Base-by-base conservation (phyloP, 208 protist genomes). In the Crithidia acanthocephali region DNA sequence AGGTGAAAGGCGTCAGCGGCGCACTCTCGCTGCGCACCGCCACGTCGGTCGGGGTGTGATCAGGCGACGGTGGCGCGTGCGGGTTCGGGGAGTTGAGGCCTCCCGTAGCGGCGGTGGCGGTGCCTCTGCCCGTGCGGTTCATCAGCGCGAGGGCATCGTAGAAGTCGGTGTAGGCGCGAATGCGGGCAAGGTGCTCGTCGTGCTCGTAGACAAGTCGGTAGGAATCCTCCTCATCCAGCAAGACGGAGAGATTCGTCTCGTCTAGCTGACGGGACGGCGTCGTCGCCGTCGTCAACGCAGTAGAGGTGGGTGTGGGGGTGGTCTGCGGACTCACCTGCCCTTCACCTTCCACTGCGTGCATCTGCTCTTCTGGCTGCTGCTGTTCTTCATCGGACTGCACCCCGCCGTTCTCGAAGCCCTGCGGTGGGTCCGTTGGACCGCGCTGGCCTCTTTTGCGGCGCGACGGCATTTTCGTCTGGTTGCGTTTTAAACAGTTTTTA, bases 211-310 rank as follows among this genome's bases (percentile, higher is more conserved):
- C 47, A 0, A 81, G 27, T 5, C 76, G 76, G 40, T 63, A 66
- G 5, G 76, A 77, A 60, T 77, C 64, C 32, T 81, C 76, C 28
- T 76, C 76, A 52, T 77, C 76, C 4, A 59, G 25, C 6, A 73
- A 61, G 35, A 71, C 72, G n/a, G 64, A 70, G 15, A 61, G 15
- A 25, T 20, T 27, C 1, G 64, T 37, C 9, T 55, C 58, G 16
- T 62, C 33, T 2, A 63, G 45, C 18, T 2, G 33, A 50, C 18
- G 16, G 9, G 30, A 2, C 3, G 30, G 33, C 9, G 30, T n/a
- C n/a, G 55, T 11, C 40, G 30, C 37, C 25, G 42, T 35, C 8
- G 32, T n/a, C 8, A 40, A 11, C 8, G 35, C 35, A 40, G 35
- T 40, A 11, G 35, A 40, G 5, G 35, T 5, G 8, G 35, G 35